Base-by-base conservation (phyloP, 2,329 filamentous ascomycete genomes). In the Cucurbitaria berberidis region DNA sequence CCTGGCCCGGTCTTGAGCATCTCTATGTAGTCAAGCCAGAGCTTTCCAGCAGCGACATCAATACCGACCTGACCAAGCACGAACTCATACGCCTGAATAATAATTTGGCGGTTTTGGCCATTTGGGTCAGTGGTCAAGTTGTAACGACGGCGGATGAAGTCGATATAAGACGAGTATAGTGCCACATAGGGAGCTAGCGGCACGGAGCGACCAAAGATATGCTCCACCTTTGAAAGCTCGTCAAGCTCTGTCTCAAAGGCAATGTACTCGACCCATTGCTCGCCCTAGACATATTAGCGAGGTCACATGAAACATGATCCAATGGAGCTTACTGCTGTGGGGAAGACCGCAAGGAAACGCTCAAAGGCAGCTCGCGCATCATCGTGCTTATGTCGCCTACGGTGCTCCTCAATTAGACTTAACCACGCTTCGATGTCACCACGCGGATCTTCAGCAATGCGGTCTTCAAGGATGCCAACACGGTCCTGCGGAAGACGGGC, bases 1-100 rank as follows among this genome's bases (percentile, higher is more conserved):
- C 95, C 95, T 1, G 95, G 95, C 0, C 89, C 91, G 34, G 86
- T 90, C 71, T 92, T 93, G 74, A 98, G 86, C 71, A 99, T 97
- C 62, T 95, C 87, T 56, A 99, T 88, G 68, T 98, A 98, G 62
- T 99, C 95, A 54, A 89, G 86, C 95, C 95, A 99, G 51, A 99
- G 88, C 60, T 84, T 85, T 30, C 92, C 93, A 10, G 93, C 89
- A 68, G 96, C 91, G 68, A 92, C 89, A 76, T 99, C 95, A 64
- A 95, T 86, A 24, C 96, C 96, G 57, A 99, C 88, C 62, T 90
- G 90, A 63, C 91, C 85, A 40, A 99, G 85, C 6, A 96, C 93
- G 69, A 96, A 92, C 59, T 98, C 92, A 75, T 97, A 99, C 2
- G 92, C 90, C 59, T 91, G 88, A 18, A 87, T 88, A 50, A 99